Evolutionary conservation across 164 flowering plant species (phyloP).

Genomic region (Magnolia sinica): DNA sequence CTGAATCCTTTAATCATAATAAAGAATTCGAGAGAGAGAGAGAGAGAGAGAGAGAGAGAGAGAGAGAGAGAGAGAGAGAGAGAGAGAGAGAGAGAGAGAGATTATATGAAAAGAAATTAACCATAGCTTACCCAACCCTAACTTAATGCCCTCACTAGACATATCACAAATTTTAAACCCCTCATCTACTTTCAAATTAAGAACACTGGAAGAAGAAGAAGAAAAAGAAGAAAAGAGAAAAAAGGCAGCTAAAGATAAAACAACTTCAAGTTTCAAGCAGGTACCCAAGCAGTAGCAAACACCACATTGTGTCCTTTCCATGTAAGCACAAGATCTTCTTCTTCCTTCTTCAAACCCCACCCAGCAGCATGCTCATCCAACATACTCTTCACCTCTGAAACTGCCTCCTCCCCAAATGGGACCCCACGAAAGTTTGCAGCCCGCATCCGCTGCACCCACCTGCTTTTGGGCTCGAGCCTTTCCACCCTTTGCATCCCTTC

Average conservation of each 20-base stretch:
- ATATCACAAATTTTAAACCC: background rate
- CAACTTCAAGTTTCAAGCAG: constrained; percentile 28
- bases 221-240: background rate
- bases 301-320: constrained; percentile 98
- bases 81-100: constrained; percentile 2
- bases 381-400: constrained; percentile 68
- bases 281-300: constrained; percentile 88
- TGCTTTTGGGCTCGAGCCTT: constrained; percentile 60
- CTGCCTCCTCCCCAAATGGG: constrained; percentile 59
- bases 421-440: constrained; percentile 47
- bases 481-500: constrained; percentile 74
- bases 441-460: constrained; percentile 84
- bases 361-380: constrained; percentile 94
- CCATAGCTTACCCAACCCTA: background rate
- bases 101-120: background rate
- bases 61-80: background rate
- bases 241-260: background rate
- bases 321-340: constrained; percentile 69
- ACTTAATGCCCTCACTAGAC: background rate
- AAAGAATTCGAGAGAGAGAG: background rate
- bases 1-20: too few species aligned
- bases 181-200: background rate
- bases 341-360: constrained; percentile 92
- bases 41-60: constrained; percentile 5
- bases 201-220: background rate